A percentile compares a stretch with the other conserved stretches of the same genome.
Conservation (phyloP, 441 rosid species). For the Theobroma grandiflorum region DNA sequence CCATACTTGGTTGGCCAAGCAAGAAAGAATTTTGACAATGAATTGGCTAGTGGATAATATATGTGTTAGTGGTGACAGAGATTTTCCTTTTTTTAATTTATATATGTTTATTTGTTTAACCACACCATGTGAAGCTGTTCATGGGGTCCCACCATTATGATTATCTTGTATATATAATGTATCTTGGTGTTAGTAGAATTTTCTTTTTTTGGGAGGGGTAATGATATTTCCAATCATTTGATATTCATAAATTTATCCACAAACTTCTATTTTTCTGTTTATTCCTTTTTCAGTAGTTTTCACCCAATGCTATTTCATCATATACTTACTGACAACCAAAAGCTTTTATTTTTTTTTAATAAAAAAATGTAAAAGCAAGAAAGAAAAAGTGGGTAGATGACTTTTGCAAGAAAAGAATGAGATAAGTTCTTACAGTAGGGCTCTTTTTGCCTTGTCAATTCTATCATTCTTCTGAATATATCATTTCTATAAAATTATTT, state of each 20-base stretch:
- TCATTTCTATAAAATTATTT: too few relatives aligned
- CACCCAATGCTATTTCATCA: not conserved
- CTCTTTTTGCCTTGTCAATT: not conserved
- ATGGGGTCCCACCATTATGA: not conserved
- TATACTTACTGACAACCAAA: not conserved
- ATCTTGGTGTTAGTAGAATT: not conserved
- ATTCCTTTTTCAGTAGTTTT: not conserved
- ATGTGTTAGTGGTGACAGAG: not conserved
- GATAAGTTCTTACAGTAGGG: not conserved
- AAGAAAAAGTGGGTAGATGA: not conserved
- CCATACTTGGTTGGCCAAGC: not conserved
- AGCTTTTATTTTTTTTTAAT: not conserved
- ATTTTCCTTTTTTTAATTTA: not conserved
- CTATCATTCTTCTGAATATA: not conserved
- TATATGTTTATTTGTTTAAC: not conserved
- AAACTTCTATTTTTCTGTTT: not conserved
- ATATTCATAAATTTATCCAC: not conserved
- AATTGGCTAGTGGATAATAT: not conserved
- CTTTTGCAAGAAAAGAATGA: not conserved
- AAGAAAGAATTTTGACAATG: not conserved
- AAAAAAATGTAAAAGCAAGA: not conserved
- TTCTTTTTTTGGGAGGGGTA: not conserved
- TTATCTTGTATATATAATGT: not conserved
- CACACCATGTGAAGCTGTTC: not conserved
- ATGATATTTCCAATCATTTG: constrained; percentile 4